Evolutionary conservation across 805 yeast species (phyloP), one percentile per base, ranked within the genome.

Genomic region (Scheffersomyces coipomensis): DNA sequence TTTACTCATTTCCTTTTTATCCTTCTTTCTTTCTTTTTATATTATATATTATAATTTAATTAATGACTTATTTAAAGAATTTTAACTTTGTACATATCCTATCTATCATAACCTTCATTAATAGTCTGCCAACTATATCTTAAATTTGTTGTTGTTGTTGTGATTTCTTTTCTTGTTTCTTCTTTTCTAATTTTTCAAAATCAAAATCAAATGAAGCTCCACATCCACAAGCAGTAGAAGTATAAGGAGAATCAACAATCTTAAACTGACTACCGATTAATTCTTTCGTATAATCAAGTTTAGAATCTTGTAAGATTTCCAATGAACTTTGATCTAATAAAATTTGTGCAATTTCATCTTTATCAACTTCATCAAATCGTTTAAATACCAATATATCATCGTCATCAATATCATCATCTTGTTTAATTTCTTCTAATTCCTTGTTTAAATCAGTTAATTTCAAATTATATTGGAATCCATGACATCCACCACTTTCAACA

Each of bases 401-500:
- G 1, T 60, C 62, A 25, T 25, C 29, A 9, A 25, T n/a, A 5
- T 51, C 56, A 8, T 65, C 61, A 8, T 51, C 62, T 27, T 27
- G 18, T 13, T 27, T 27, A 13, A 18, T 18, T 19, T 63, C 61
- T 9, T 59, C 62, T 12, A 67, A 50, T 36, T 68, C 76, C 24
- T 61, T 51, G 4, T 43, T 40, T 31, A 66, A 48, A 42, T 75
- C 73, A 3, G 81, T 73, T 33, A 93, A 70, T 38, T 79, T 75
- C 53, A 93, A 67, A 47, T 84, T 76, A 56, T 93, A 93, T 62
- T 93, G 98, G 63, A 88, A 93, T 15, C 99, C 99, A 60, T 93
- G 99, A 59, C 99, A 93, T 1, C 99, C 99, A 8, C 99, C 99
- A 54, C 95, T 85, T 51, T 89, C 97, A 8, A 93, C 97, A 10